Percentiles rank a stretch among this genome's conserved stretches.
phyloP scores from a whole-genome alignment of 257 asterid species.

The Plectranthus barbatus region DNA sequence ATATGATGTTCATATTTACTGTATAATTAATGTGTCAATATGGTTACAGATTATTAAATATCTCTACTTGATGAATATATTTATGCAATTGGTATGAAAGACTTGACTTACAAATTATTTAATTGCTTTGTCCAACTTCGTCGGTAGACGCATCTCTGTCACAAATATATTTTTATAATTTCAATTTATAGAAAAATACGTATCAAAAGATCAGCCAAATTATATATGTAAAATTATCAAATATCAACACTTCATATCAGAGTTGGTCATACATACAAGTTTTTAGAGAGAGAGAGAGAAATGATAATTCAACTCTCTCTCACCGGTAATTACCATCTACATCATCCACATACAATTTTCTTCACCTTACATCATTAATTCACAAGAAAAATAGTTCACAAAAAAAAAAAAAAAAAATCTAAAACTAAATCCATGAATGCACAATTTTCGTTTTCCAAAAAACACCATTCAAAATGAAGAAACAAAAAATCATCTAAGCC shows the following conservation, averaged over 20 bases:
- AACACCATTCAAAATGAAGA: neutral
- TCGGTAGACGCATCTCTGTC: too few species aligned
- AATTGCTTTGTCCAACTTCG: too few species aligned
- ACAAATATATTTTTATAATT: too few species aligned
- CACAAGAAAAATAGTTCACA: neutral
- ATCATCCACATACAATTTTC: constrained; percentile 31
- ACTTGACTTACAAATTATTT: too few species aligned
- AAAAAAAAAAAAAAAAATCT: neutral
- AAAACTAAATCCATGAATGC: constrained; percentile 8
- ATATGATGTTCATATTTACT: too few species aligned
- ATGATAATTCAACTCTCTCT: constrained; percentile 11
- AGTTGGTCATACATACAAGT: neutral
- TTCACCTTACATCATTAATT: constrained; percentile 27
- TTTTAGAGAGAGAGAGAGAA: neutral
- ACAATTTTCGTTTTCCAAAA: neutral
- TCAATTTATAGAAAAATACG: too few species aligned
- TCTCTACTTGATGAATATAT: too few species aligned
- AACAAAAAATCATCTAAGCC: neutral
- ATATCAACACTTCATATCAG: constrained; percentile 4
- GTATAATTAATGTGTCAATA: too few species aligned
- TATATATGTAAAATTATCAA: too few species aligned
- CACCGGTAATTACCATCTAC: constrained; percentile 24
- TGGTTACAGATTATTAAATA: too few species aligned
- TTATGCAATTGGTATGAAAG: too few species aligned
- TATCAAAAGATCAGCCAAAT: too few species aligned